Evolutionary conservation across 2,329 filamentous ascomycete genomes (phyloP), one percentile per base, ranked within the genome.

Genomic region (Sarocladium strictum): DNA sequence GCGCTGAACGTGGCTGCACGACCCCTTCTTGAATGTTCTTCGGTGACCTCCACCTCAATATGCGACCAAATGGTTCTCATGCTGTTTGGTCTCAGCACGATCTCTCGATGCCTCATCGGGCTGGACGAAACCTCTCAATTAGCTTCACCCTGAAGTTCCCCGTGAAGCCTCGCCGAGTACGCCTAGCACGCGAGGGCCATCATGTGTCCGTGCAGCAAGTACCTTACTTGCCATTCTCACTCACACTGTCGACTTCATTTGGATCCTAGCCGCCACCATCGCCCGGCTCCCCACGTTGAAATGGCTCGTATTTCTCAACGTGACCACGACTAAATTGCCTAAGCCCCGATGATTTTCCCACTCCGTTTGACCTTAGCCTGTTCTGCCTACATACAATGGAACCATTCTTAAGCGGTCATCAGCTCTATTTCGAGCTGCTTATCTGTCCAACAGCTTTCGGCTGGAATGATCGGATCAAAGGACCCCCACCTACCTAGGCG

Each of bases 401-500:
- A 4, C 21, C 23, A 15, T 14, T 49, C 5, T 29, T 49, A 3
- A 15, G 43, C 6, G 10, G 10, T 32, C 10, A n/a, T 29, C n/a
- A 29, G 19, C 23, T 32, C 29, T n/a, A 21, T 15, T n/a, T 27
- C 10, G 11, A n/a, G 7, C 6, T 49, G 5, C 23, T 49, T 49
- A 49, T 49, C 43, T 6, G 43, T 19, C 43, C 21, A 19, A 9
- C 10, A n/a, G 23, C 23, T n/a, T n/a, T 49, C 43, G 43, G 23
- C 24, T 49, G 43, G 21, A 19, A 49, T 19, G 9, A 27, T 17
- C 19, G 43, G 11, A 17, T 49, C 23, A 3, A 32, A 24, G n/a
- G n/a, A n/a, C 43, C 43, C 43, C n/a, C 40, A 45, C 40, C n/a
- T 19, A 45, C 40, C 40, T 23, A 45, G 40, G n/a, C 40, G 17